Conservation (phyloP, 2,329 filamentous ascomycete species). For the Penicillium sumatraense region DNA sequence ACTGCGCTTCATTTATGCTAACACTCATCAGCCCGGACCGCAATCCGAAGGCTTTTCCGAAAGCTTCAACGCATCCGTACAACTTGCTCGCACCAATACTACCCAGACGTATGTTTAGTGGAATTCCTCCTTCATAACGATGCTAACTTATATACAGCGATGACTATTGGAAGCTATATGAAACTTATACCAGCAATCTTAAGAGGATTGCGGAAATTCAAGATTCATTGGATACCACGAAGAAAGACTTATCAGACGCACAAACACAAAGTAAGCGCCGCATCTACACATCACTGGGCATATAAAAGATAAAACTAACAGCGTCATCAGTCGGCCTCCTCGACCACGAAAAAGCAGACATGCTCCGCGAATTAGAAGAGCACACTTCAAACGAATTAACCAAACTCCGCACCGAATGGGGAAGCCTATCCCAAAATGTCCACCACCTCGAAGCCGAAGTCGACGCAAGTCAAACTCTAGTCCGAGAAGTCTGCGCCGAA, state of each 20-base stretch:
- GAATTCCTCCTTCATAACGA: conserved; percentile 13
- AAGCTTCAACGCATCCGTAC: conserved; percentile 34
- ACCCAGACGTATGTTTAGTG: conserved; percentile 37
- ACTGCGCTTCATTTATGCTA: conserved; percentile 10
- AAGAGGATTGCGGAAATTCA: conserved; percentile 46
- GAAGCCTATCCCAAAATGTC: conserved; percentile 37
- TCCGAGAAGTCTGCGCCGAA: conserved; percentile 44
- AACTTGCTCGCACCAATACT: conserved; percentile 39
- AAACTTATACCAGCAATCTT: conserved; percentile 41
- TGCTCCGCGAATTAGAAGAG: conserved; percentile 43
- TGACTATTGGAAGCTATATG: conserved; percentile 47
- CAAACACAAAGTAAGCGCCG: conserved; percentile 41
- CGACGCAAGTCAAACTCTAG: conserved; percentile 42
- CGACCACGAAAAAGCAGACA: conserved; percentile 43
- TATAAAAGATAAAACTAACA: conserved; percentile 17
- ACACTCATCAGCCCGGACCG: conserved; percentile 29
- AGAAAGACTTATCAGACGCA: conserved; percentile 42
- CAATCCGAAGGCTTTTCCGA: conserved; percentile 40
- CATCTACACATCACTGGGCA: not conserved
- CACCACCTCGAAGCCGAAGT: conserved; percentile 45
- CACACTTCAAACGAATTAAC: conserved; percentile 38
- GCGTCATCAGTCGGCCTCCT: conserved; percentile 39
- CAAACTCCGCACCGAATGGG: conserved; percentile 41
- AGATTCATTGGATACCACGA: conserved; percentile 38
- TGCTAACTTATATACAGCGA: conserved; percentile 35